These are phyloP conservation scores for Coprinopsis marcescibilis DNA, from an alignment of 768 basidiomycete genomes.

Conservation along the genomic window DNA sequence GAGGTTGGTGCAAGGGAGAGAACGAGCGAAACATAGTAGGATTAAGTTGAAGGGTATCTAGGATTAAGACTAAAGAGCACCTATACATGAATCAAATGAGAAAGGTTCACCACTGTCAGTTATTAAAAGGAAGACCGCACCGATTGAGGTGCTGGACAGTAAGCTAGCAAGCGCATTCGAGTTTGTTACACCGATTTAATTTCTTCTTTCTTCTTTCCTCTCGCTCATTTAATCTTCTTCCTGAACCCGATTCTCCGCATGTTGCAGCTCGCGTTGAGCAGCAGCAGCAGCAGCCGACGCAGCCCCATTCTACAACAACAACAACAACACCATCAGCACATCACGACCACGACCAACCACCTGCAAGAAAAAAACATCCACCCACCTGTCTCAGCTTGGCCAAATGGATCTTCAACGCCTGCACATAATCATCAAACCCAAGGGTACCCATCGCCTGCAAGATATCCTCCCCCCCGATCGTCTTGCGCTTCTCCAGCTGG, in stretches of 20 bases:
- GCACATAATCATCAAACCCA: slow-evolving; percentile 93
- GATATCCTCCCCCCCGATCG: slow-evolving; percentile 96
- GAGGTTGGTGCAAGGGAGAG: no score
- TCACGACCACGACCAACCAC: not conserved
- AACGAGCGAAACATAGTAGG: no score
- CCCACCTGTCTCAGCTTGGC: slow-evolving; percentile 81
- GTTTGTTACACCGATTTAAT: no score
- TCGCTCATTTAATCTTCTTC: no score
- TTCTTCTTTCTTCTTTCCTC: no score
- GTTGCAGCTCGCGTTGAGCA: not conserved
- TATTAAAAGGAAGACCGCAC: no score
- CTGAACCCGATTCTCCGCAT: not conserved
- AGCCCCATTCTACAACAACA: slow-evolving; percentile 16
- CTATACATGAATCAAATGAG: no score
- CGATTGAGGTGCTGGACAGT: no score
- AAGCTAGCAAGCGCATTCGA: no score
- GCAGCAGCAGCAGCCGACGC: slow-evolving; percentile 15
- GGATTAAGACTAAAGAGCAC: no score
- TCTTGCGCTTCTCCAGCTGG: slow-evolving; percentile 92
- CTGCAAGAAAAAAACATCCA: slow-evolving; percentile 1
- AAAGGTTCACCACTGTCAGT: no score
- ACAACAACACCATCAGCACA: not conserved
- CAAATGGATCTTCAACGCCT: slow-evolving; percentile 87
- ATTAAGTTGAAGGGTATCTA: no score
- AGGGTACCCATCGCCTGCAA: slow-evolving; percentile 89